Evolutionary conservation across 2,329 filamentous ascomycete genomes (phyloP).

Genomic region (Gnomoniopsis sp.): DNA sequence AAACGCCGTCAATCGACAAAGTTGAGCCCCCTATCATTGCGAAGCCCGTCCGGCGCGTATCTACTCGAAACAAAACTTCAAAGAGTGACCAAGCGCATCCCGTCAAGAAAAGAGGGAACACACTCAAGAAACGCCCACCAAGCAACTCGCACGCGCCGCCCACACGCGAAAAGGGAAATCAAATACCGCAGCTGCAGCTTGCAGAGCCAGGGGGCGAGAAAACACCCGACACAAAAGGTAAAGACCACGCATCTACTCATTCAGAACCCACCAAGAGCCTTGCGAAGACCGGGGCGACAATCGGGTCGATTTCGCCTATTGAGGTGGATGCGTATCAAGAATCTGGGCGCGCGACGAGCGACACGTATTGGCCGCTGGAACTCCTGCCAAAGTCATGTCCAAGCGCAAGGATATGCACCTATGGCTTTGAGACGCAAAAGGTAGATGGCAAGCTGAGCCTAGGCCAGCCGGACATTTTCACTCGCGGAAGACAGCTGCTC

Average conservation of each 20-base stretch:
- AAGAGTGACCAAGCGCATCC: neutral
- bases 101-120: slow-evolving; percentile 17
- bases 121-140: slow-evolving; percentile 4
- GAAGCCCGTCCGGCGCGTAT: neutral
- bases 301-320: too few species aligned
- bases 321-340: slow-evolving; percentile 9
- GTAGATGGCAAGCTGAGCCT: slow-evolving; percentile 24
- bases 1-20: neutral
- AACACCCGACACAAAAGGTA: too few species aligned
- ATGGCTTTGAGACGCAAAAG: slow-evolving; percentile 28
- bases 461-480: slow-evolving; percentile 27
- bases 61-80: neutral
- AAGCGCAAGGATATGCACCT: slow-evolving; percentile 26
- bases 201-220: too few species aligned
- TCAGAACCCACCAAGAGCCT: too few species aligned
- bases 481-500: slow-evolving; percentile 27
- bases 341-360: slow-evolving; percentile 20
- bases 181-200: too few species aligned
- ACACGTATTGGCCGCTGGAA: slow-evolving; percentile 29
- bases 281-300: too few species aligned
- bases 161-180: too few species aligned
- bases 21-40: neutral
- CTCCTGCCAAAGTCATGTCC: slow-evolving; percentile 29
- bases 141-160: too few species aligned
- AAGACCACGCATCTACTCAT: too few species aligned